These are phyloP conservation scores for Euphorbia peplus DNA, from an alignment of 345 rosid genomes.

Conservation along the genomic window DNA sequence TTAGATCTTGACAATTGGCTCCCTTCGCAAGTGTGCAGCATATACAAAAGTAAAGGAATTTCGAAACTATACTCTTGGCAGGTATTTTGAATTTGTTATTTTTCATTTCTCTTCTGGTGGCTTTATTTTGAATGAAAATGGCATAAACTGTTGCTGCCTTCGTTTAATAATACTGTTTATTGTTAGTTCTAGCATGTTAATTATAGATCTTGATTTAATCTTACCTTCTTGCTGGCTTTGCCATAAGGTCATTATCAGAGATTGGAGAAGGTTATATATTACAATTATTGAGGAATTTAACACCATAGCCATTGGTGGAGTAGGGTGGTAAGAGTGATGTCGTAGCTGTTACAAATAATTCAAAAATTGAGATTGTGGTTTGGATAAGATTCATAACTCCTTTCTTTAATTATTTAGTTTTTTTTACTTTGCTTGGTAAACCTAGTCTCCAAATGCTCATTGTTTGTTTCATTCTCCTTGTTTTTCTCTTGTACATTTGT, in stretches of 20 bases:
- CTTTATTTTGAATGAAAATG: not conserved
- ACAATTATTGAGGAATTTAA: not conserved
- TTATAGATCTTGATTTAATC: no score
- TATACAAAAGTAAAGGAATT: constrained; percentile 78
- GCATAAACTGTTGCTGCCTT: no score
- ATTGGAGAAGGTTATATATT: not conserved
- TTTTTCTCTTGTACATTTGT: not conserved
- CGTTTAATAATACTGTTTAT: not conserved
- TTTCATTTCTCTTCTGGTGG: not conserved
- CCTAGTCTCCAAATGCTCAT: not conserved
- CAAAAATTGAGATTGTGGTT: not conserved
- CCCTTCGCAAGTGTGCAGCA: constrained; percentile 69
- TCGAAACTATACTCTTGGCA: constrained; percentile 89
- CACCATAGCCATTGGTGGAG: not conserved
- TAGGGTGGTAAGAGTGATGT: not conserved
- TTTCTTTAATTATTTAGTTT: not conserved
- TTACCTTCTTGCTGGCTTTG: not conserved
- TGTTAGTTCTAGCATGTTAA: not conserved
- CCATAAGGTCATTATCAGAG: not conserved
- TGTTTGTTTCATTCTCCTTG: not conserved
- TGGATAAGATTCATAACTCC: not conserved
- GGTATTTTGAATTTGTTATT: constrained; percentile 38
- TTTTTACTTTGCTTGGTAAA: not conserved
- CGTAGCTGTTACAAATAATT: not conserved
- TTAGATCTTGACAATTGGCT: constrained; percentile 73